Percentiles rank a stretch among this genome's conserved stretches.
These are phyloP conservation scores for Prosopis cineraria DNA, from an alignment of 306 rosid genomes.

Conservation along the genomic window DNA sequence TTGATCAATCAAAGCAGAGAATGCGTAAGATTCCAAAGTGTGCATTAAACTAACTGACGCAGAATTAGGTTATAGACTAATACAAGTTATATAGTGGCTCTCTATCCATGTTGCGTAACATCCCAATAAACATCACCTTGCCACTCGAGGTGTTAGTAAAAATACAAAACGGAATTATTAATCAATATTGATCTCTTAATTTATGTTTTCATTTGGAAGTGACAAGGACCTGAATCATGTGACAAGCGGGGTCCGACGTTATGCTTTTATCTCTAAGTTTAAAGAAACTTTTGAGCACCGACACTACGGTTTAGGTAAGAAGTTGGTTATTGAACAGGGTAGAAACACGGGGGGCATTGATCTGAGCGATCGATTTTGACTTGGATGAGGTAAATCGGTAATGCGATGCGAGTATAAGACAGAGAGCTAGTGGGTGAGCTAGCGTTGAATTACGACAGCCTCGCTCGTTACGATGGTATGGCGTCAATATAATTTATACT, in stretches of 20 bases:
- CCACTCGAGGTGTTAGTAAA: not conserved
- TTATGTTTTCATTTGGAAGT: not conserved
- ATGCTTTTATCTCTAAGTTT: too few relatives aligned
- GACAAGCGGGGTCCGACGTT: not conserved
- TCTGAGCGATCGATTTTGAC: not conserved
- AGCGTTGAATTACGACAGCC: slow-evolving; percentile 8
- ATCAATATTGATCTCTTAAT: not conserved
- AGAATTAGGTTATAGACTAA: not conserved
- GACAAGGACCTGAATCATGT: not conserved
- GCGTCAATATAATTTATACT: not conserved
- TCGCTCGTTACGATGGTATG: not conserved
- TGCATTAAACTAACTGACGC: not conserved
- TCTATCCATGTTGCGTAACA: not conserved
- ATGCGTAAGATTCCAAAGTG: slow-evolving; percentile 34
- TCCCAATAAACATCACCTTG: not conserved
- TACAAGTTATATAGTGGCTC: not conserved
- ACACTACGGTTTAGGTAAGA: too few relatives aligned
- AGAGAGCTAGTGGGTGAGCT: slow-evolving; percentile 31
- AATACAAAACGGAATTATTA: not conserved
- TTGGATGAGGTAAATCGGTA: not conserved
- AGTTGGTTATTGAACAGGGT: too few relatives aligned
- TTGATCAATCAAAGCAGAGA: slow-evolving; percentile 6
- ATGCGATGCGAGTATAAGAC: slow-evolving; percentile 28
- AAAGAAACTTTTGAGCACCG: too few relatives aligned
- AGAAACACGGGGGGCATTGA: not conserved